Base-by-base conservation (phyloP, 176 grass and related monocot species). In the Carex scoparia region DNA sequence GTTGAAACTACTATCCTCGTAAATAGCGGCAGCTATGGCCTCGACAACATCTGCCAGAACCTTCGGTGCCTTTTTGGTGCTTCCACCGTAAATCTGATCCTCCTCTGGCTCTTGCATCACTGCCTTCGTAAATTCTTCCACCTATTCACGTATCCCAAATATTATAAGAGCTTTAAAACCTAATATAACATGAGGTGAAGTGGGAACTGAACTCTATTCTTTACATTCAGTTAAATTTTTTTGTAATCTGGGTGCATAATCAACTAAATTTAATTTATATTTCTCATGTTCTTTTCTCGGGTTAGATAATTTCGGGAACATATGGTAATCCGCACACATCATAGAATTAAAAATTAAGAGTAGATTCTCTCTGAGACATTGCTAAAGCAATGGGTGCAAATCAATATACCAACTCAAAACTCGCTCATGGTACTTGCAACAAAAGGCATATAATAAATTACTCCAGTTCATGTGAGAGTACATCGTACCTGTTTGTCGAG, bases 41-140 rank as follows among this genome's bases (percentile, higher is more conserved):
- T 97, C 92, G 9, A 92, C 90, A 27, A 97, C 90, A 81, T 97
- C 92, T 4, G 94, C 94, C 8, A 97, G 86, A 31, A 97, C 90
- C 68, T 97, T 97, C 10, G 90, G 92, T 5, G 94, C 92, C 64
- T 91, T 91, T 48, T 85, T 51, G 15, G 82, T 81, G 68, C 64
- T 86, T 38, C 92, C 94, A 58, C 94, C 92, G 74, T 91, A 89
- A 8, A 59, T 84, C 71, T 87, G 64, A 40, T 85, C 79, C 61
- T 89, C 71, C 46, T 84, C 86, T 37, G 65, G 18, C 40, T 94
- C 92, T 82, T 77, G 84, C 73, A 88, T 80, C 61, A 94, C 87
- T 31, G 83, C 82, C 0, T 85, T 79, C 46, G 82, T 84, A 88
- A 97, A 97, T 14, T 92, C 56, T 18, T 86, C 63, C 53, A 94